Evolutionary conservation across 495 filamentous ascomycete species (phyloP), one percentile per base, ranked within the genome.

Genomic region (Cladorrhinum samala): DNA sequence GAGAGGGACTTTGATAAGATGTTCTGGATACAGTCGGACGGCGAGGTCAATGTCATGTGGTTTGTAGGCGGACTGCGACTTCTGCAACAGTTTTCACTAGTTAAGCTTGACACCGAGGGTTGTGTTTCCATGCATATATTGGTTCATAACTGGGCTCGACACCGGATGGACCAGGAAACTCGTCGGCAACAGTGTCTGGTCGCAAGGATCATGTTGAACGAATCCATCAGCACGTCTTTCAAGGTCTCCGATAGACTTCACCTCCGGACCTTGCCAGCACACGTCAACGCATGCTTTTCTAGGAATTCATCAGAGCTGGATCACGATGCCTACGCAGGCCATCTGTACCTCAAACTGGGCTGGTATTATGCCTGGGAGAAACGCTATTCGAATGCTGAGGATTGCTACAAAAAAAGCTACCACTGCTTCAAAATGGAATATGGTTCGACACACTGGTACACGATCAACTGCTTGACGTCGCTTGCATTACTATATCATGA

Each of bases 101-200:
- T 61, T 19, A 55, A 47, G 17, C 7, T 17, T 6, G 40, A 45
- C 6, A n/a, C 3, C 9, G 16, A 24, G 2, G 1, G 2, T 5
- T 5, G 3, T 8, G 20, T 24, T 2, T 57, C 53, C 7, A 65
- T 62, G 58, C 61, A 64, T 24, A 48, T 55, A 17, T 49, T 64
- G 30, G 50, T 61, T 7, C 58, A 59, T n/a, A 20, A 23, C 3
- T 64, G 61, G 61, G 58, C 50, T 4, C 19, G 37, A 9, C 17
- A 52, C 2, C 45, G 58, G 13, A 50, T 63, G 48, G 47, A 49
- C 0, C 14, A 40, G 21, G 30, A 42, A 2, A 11, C 6, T 2
- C 16, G 20, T 8, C 17, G 18, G 21, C 23, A 24, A 9, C 38
- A 41, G 9, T 9, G 18, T 2, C 47, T 46, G 19, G 16, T 50